These are phyloP conservation scores for Fusarium sp. DNA, from an alignment of 2,329 filamentous ascomycete genomes.

Conservation along the genomic window DNA sequence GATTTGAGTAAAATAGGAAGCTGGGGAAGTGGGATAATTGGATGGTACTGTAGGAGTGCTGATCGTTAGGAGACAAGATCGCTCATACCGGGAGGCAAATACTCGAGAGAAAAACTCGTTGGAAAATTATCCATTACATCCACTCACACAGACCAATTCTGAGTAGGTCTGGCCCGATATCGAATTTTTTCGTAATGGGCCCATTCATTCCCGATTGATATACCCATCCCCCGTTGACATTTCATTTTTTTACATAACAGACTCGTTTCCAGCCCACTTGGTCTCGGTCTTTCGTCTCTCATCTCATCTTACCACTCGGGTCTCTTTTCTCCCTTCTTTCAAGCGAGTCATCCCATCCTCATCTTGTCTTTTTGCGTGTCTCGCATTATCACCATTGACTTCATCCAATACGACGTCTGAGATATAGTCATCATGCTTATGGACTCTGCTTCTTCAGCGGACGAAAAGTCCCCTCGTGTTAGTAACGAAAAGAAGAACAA, in stretches of 20 bases:
- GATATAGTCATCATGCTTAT: slow-evolving; percentile 32
- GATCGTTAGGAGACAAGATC: neutral
- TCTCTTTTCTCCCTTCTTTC: neutral
- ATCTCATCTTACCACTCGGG: neutral
- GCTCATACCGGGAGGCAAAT: slow-evolving; percentile 35
- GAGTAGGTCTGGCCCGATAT: slow-evolving; percentile 17
- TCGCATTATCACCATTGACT: slow-evolving; percentile 8
- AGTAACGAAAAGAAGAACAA: slow-evolving; percentile 46
- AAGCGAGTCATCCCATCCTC: slow-evolving; percentile 21
- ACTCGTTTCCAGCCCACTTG: slow-evolving; percentile 42
- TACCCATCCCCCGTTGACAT: slow-evolving; percentile 25
- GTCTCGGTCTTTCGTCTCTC: slow-evolving; percentile 27
- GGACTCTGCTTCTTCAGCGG: slow-evolving; percentile 38
- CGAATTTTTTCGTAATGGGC: slow-evolving; percentile 45
- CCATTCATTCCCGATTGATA: slow-evolving; percentile 41
- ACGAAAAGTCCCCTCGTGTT: slow-evolving; percentile 48
- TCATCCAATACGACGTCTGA: neutral
- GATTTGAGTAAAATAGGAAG: slow-evolving; percentile 1
- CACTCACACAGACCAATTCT: slow-evolving; percentile 22
- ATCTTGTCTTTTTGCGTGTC: neutral
- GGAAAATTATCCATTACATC: slow-evolving; percentile 4
- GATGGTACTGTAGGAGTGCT: slow-evolving; percentile 1
- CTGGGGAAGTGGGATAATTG: neutral
- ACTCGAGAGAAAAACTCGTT: slow-evolving; percentile 9
- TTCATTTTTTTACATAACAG: slow-evolving; percentile 48